Percentiles rank a stretch among this genome's conserved stretches.
phyloP scores from a whole-genome alignment of 2,329 filamentous ascomycete species.

The Calonectria leucothoes region DNA sequence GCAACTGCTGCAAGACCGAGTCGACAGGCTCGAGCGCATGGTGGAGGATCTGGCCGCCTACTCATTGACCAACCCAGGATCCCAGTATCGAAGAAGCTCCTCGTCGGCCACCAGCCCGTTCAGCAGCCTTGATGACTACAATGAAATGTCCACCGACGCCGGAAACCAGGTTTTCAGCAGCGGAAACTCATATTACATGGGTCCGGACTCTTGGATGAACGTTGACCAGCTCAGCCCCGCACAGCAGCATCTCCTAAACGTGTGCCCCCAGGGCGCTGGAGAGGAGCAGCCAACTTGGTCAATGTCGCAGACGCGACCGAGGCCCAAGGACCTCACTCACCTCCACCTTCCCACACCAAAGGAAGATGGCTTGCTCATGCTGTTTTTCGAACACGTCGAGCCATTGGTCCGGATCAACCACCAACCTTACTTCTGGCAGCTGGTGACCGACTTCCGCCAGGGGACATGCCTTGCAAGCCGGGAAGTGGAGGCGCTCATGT shows the following conservation, averaged over 20 bases:
- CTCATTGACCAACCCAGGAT: constrained; percentile 18
- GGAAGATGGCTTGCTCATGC: constrained; percentile 21
- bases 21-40: constrained; percentile 31
- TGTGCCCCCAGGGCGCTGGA: constrained; percentile 9
- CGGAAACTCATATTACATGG: constrained; percentile 24
- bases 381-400: constrained; percentile 29
- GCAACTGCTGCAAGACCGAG: constrained; percentile 31
- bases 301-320: constrained; percentile 6
- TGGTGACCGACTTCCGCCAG: constrained; percentile 25
- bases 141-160: constrained; percentile 21
- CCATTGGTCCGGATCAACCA: constrained; percentile 29
- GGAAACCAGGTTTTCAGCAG: constrained; percentile 21
- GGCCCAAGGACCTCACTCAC: constrained; percentile 19
- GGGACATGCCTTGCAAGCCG: constrained; percentile 9
- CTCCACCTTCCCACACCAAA: constrained; percentile 23
- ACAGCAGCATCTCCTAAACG: constrained; percentile 20
- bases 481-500: constrained; percentile 31
- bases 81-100: constrained; percentile 11
- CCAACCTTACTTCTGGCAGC: constrained; percentile 28
- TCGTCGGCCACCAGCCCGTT: constrained; percentile 27
- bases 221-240: constrained; percentile 23
- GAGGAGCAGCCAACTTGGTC: constrained; percentile 13
- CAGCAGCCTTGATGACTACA: constrained; percentile 27
- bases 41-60: constrained; percentile 29
- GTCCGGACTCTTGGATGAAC: constrained; percentile 26